These are phyloP conservation scores for Calonectria naviculata DNA, from an alignment of 2,329 filamentous ascomycete species.

Conservation along the genomic window DNA sequence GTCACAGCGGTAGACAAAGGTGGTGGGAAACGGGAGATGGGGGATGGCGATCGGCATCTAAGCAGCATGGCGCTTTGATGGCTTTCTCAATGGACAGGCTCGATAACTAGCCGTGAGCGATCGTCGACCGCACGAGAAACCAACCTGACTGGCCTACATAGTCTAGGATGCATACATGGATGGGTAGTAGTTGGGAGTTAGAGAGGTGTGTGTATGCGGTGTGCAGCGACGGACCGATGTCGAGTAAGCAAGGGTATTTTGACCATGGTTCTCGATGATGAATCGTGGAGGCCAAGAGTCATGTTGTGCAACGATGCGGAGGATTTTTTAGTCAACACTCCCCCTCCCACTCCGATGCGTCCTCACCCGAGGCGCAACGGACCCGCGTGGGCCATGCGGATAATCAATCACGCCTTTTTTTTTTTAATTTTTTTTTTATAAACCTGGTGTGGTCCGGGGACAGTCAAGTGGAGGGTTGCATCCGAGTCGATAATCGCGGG, in stretches of 20 bases:
- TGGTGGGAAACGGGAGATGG: slow-evolving; percentile 16
- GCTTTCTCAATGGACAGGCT: neutral
- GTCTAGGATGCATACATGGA: neutral
- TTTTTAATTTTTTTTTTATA: neutral
- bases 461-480: slow-evolving; percentile 11
- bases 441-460: neutral
- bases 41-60: slow-evolving; percentile 20
- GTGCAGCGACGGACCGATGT: neutral
- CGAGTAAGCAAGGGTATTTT: neutral
- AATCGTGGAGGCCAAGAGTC: neutral
- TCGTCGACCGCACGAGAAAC: neutral
- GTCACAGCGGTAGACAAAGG: neutral
- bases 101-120: neutral
- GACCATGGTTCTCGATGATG: neutral
- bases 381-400: neutral
- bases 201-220: neutral
- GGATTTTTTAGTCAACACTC: slow-evolving; percentile 4
- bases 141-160: neutral
- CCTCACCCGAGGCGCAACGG: neutral
- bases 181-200: neutral
- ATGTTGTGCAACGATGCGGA: slow-evolving; percentile 10
- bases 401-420: slow-evolving; percentile 1
- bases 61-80: slow-evolving; percentile 12
- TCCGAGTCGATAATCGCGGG: slow-evolving; percentile 5
- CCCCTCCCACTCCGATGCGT: neutral